Evolutionary conservation across 2,329 filamentous ascomycete species (phyloP).

Genomic region (Myriosclerotinia scirpicola): DNA sequence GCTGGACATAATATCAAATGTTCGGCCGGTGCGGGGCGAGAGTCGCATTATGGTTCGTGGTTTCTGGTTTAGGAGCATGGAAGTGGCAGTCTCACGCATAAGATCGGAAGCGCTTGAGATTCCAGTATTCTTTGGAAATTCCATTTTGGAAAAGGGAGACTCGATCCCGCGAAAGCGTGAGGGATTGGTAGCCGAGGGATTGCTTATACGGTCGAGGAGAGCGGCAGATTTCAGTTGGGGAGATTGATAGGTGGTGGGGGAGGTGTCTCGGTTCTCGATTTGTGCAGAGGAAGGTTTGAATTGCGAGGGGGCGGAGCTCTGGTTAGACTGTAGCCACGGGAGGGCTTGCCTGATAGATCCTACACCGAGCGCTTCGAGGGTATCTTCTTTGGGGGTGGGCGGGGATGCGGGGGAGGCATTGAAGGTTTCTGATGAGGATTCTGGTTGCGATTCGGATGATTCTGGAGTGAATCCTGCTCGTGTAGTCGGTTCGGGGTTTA

Average conservation of each 20-base stretch:
- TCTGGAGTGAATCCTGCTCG: constrained; percentile 1
- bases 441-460: neutral
- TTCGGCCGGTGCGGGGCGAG: constrained; percentile 35
- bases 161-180: neutral
- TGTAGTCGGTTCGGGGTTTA: constrained; percentile 8
- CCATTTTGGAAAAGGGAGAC: constrained; percentile 2
- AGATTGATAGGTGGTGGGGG: neutral
- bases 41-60: constrained; percentile 29
- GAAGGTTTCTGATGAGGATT: neutral
- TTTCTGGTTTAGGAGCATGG: neutral
- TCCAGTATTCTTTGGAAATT: neutral
- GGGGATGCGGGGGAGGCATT: neutral
- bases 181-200: neutral
- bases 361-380: constrained; percentile 6
- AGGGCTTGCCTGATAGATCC: constrained; percentile 10
- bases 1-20: constrained; percentile 27
- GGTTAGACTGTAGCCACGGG: neutral
- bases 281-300: neutral
- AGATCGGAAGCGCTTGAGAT: neutral
- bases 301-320: neutral
- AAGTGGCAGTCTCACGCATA: neutral
- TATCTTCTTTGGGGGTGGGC: constrained; percentile 21
- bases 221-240: neutral
- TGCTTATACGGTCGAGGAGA: constrained; percentile 6
- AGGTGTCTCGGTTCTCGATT: neutral